phyloP scores from a whole-genome alignment of 2,329 filamentous ascomycete species.

The Neocatenulostroma microsporum region DNA sequence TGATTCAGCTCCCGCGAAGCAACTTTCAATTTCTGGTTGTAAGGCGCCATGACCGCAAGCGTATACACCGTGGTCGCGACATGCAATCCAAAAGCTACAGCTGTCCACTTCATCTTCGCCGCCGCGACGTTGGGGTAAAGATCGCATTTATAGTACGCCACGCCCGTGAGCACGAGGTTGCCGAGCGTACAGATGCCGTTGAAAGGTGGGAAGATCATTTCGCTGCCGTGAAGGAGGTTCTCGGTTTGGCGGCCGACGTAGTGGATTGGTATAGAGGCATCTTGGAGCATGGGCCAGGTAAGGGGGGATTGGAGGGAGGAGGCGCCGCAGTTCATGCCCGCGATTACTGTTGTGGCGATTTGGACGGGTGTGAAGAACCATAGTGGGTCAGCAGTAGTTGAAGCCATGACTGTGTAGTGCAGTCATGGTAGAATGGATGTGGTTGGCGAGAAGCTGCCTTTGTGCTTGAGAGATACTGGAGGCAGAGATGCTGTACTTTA shows the following conservation, averaged over 20 bases:
- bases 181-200: slow-evolving; percentile 1
- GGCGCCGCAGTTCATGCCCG: neutral
- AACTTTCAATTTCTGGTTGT: neutral
- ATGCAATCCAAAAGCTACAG: neutral
- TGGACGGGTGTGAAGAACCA: no score
- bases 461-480: no score
- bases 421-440: no score
- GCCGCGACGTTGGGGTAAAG: neutral
- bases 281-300: slow-evolving; percentile 1
- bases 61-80: slow-evolving; percentile 2
- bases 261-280: neutral
- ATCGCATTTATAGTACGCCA: neutral
- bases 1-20: neutral
- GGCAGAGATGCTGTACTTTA: no score
- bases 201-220: slow-evolving; percentile 3
- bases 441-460: no score
- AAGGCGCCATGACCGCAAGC: slow-evolving; percentile 3
- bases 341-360: no score
- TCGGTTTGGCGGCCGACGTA: neutral
- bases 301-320: neutral
- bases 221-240: slow-evolving; percentile 2
- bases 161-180: slow-evolving; percentile 1
- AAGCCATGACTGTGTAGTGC: no score
- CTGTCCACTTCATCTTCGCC: neutral
- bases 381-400: no score